Evolutionary conservation across 257 asterid species (phyloP), one percentile per base, ranked within the genome.

Genomic region (Penstemon barbatus): DNA sequence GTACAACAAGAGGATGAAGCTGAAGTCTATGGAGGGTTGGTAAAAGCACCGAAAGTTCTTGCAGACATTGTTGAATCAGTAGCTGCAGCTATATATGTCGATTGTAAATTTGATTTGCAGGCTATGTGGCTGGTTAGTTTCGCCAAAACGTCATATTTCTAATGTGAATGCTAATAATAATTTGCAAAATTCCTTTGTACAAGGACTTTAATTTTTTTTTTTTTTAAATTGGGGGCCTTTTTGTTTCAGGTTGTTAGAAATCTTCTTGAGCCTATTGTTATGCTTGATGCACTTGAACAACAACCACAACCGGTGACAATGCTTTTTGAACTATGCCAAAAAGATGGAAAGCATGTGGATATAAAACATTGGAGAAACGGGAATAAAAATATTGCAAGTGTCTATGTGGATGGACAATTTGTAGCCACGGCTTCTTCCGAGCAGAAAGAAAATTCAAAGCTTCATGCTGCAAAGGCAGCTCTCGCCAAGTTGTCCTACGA

Each of bases 271-370:
- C 99, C 99, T 7, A 74, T 88, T 36, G 74, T 86, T 11, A 87
- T 81, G 5, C 84, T 80, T 25, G 90, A 85, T 42, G 18, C 66
- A 71, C 73, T 93, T 52, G 77, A 79, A 74, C 71, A 73, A 57
- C 90, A 88, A 56, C 99, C 94, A 12, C 97, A 92, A 43, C 98
- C 98, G 0, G 96, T 93, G 61, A 87, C 96, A 0, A 54, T 73
- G 85, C 85, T 93, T 51, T 87, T 73, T 33, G 87, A 85, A 59
- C 54, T 78, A 8, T 88, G 96, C 83, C 99, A 88, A 74, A 93
- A 79, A 69, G 83, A 80, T 0, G 87, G 91, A 19, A 90, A 85
- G 63, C 74, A 65, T 9, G 87, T 87, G 7, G 80, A 82, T 42
- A 84, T 90, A 48, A 69, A 12, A 9, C 70, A 81, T 45, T 5